Base-by-base conservation (phyloP, 2,329 filamentous ascomycete genomes). In the Tolypocladium sp. region DNA sequence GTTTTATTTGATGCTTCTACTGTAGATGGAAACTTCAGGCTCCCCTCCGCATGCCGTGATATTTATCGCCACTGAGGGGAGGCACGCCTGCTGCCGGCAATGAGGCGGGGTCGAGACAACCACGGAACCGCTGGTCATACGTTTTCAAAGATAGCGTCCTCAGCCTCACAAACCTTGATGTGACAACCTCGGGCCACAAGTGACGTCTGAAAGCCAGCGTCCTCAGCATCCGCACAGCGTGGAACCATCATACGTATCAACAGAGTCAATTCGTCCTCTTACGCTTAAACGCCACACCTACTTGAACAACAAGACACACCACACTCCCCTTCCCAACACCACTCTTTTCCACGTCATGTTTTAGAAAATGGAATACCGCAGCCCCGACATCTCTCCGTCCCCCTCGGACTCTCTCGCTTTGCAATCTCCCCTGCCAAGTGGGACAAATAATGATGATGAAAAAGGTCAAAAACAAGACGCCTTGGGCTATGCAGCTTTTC, bases 401-500 rank as follows among this genome's bases (percentile, higher is more conserved):
- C 46, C n/a, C n/a, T 20, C n/a, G 10, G 10, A 22, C 27, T n/a
- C 33, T 22, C 33, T 35, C 27, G 25, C 6, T 20, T 13, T 35
- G 40, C 41, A 37, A 6, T 40, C 46, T 38, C 22, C n/a, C 35
- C 54, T 15, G 17, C 25, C 25, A 44, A n/a, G 1, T 6, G 46
- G 40, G 30, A 52, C 49, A n/a, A 20, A 8, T n/a, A 35, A 9
- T 7, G 17, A 51, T 33, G 15, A 52, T 35, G 30, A 35, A 52
- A 52, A 52, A 35, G 38, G 41, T 27, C 41, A 66, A 56, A 56
- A 59, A 62, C 56, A 59, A 60, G 57, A 69, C 67, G 64, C 67
- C 67, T 58, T 46, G 41, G 56, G 66, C 66, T 66, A 69, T 68
- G 66, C 66, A 58, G 40, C 46, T 49, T 9, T n/a, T 58, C 44